These are phyloP conservation scores for Hippophae tibetana DNA, from an alignment of 306 rosid genomes.

Conservation along the genomic window DNA sequence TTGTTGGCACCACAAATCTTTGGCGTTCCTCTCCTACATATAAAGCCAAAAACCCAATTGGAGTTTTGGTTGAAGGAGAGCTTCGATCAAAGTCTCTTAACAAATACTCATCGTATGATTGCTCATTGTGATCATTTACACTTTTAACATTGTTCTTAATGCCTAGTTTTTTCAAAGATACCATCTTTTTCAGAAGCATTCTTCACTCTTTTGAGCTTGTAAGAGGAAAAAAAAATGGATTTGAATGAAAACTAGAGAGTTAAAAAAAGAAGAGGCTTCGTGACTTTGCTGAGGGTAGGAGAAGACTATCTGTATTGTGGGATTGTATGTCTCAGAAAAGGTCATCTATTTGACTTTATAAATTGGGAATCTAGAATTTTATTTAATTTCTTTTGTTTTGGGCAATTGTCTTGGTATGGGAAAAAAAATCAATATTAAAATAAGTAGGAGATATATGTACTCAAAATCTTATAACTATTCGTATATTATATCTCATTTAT, in stretches of 20 bases:
- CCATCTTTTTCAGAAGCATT: conserved; percentile 60
- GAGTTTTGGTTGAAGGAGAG: conserved; percentile 30
- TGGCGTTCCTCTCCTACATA: conserved; percentile 69
- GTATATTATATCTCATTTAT: no score
- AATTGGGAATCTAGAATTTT: no score
- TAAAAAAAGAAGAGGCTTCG: conserved; percentile 2
- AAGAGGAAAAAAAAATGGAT: not conserved
- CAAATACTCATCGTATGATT: conserved; percentile 32
- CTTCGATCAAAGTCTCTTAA: conserved; percentile 19
- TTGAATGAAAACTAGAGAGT: not conserved
- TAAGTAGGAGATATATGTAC: no score
- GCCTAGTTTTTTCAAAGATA: conserved; percentile 52
- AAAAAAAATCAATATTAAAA: no score
- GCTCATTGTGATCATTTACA: conserved; percentile 13
- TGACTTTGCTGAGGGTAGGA: conserved; percentile 15
- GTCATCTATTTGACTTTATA: conserved; percentile 21
- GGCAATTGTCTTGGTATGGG: no score
- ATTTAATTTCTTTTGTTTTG: no score
- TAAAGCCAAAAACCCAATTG: conserved; percentile 62
- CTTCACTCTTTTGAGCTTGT: not conserved
- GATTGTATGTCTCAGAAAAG: conserved; percentile 21
- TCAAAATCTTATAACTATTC: no score
- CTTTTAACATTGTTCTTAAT: conserved; percentile 42
- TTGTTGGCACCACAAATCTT: conserved; percentile 62
- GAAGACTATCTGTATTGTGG: conserved; percentile 8